A percentile compares a stretch with the other conserved stretches of the same genome.
phyloP scores from a whole-genome alignment of 345 rosid species.

The Acer negundo region DNA sequence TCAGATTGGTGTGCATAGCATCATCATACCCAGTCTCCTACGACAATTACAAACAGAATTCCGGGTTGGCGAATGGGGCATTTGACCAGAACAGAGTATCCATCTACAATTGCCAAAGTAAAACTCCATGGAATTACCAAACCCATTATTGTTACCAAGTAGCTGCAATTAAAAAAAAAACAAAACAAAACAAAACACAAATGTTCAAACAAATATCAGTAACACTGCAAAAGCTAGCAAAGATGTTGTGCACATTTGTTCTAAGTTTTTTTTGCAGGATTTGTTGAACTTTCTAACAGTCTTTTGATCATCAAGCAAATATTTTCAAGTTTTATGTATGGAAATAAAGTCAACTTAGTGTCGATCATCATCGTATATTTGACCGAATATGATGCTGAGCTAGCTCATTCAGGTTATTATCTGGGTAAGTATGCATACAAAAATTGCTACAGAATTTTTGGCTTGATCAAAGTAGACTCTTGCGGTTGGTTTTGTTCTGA shows the following conservation, averaged over 20 bases:
- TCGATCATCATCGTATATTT: background rate
- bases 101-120: conserved; percentile 79
- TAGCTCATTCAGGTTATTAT: background rate
- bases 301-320: background rate
- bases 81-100: conserved; percentile 64
- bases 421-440: background rate
- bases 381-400: background rate
- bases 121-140: conserved; percentile 88
- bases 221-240: background rate
- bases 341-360: too few species aligned
- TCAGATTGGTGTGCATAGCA: conserved; percentile 18
- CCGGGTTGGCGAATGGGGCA: conserved; percentile 63
- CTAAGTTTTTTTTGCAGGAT: background rate
- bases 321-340: background rate
- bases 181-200: background rate
- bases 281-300: background rate
- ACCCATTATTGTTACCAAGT: conserved; percentile 84
- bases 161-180: conserved; percentile 48
- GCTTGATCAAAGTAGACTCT: background rate
- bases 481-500: background rate
- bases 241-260: background rate
- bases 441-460: background rate
- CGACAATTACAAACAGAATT: conserved; percentile 54
- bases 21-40: conserved; percentile 84
- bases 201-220: background rate